Base-by-base conservation (phyloP, 2,329 filamentous ascomycete species). In the Botrytis tulipae region DNA sequence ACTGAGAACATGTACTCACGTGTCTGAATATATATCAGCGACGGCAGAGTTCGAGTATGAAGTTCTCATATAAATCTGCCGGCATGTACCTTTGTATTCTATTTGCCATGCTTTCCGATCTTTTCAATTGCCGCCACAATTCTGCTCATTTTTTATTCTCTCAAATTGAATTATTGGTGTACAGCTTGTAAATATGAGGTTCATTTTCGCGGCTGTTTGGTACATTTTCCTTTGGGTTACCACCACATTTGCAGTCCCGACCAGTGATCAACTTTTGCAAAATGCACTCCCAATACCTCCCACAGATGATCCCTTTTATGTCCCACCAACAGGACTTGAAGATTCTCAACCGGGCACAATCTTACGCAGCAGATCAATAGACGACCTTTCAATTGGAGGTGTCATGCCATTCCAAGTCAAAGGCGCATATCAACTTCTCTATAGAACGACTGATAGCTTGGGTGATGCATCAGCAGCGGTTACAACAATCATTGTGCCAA, bases 401-500 rank as follows among this genome's bases (percentile, higher is more conserved):
- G 14, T 69, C 4, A 79, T 79, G 1, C 74, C 75, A 12, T 63
- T 76, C 18, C 71, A 74, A 37, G 72, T 20, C 16, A 74, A 75
- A 22, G 59, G 44, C 42, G 74, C 76, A 32, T 78, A 82, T 69
- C 82, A 85, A 72, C 78, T 85, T 60, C 79, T 84, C 3, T 84
- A 84, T 74, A 80, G 82, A 14, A 83, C 83, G 18, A 83, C 80
- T 2, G 81, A 84, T 74, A 81, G 78, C 51, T 77, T 78, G 20
- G 79, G 80, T 32, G 78, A 82, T 2, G 79, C 84, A 7, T 81
- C 82, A 3, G 81, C 80, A 3, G 81, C 84, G 0, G 81, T 84
- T 0, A 79, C 83, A 1, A 85, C 84, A 0, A 78, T 85, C 1
- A 74, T 85, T 12, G 72, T 84, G 6, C 83, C 83, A 6, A 74